Evolutionary conservation across 2,329 filamentous ascomycete species (phyloP).

Genomic region (Diaporthe amygdali): DNA sequence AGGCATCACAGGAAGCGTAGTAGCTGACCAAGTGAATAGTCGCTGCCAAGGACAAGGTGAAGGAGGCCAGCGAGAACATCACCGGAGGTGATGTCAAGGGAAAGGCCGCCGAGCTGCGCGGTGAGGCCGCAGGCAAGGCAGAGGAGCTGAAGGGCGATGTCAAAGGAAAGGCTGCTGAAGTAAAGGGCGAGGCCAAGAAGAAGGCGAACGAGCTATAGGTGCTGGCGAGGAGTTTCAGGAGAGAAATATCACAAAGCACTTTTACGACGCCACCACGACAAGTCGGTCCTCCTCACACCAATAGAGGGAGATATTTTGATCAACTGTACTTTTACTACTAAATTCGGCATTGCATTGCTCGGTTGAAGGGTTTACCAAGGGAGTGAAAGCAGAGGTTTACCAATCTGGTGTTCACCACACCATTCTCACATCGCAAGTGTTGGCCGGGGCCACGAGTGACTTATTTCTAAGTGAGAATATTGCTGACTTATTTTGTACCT

Average conservation of each 20-base stretch:
- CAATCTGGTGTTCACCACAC: background rate
- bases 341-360: conserved; percentile 23
- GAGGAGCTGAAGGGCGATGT: conserved; percentile 41
- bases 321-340: background rate
- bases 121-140: conserved; percentile 34
- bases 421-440: background rate
- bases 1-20: conserved; percentile 10
- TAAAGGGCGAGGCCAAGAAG: conserved; percentile 27
- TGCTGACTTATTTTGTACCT: background rate
- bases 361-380: conserved; percentile 11
- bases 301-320: background rate
- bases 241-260: background rate
- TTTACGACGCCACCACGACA: background rate
- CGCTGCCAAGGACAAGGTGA: conserved; percentile 51
- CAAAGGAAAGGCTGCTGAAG: conserved; percentile 34
- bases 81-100: conserved; percentile 41
- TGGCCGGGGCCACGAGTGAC: background rate
- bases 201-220: conserved; percentile 25
- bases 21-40: conserved; percentile 34
- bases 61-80: conserved; percentile 46
- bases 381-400: background rate
- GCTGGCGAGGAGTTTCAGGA: too few species aligned
- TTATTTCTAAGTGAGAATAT: background rate
- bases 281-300: background rate
- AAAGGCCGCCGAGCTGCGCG: conserved; percentile 38